These are phyloP conservation scores for Penicillium hordei DNA, from an alignment of 2,329 filamentous ascomycete species.

Conservation along the genomic window DNA sequence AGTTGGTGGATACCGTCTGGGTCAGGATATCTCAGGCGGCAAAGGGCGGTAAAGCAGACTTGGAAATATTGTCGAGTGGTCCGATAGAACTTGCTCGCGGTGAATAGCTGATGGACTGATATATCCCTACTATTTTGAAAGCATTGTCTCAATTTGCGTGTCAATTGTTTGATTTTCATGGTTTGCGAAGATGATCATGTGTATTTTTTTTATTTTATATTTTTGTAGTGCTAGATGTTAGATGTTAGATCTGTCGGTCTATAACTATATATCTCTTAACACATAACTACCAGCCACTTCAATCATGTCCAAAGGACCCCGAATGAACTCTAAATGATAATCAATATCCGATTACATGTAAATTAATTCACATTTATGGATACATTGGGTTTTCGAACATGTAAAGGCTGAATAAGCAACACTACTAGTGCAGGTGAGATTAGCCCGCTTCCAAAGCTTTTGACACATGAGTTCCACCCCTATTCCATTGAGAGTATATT, in stretches of 20 bases:
- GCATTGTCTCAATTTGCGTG: constrained; percentile 4
- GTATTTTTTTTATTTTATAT: neutral
- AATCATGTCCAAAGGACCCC: neutral
- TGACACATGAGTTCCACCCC: neutral
- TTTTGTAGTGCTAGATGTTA: neutral
- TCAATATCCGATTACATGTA: neutral
- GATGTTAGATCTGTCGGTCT: too few species aligned
- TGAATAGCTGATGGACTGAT: constrained; percentile 1
- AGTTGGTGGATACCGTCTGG: constrained; percentile 85
- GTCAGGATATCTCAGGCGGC: constrained; percentile 74
- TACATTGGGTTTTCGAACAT: neutral
- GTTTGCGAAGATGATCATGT: neutral
- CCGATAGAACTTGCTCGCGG: neutral
- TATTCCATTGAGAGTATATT: neutral
- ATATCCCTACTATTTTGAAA: constrained; percentile 5
- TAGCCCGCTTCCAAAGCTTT: constrained; percentile 3
- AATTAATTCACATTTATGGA: neutral
- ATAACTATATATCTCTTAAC: neutral
- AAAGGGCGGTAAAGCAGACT: constrained; percentile 40
- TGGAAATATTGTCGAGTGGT: constrained; percentile 2
- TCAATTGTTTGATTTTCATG: neutral
- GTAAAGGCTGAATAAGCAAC: constrained; percentile 13
- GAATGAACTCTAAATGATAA: too few species aligned
- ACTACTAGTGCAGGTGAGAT: neutral
- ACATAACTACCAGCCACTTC: neutral